Base-by-base conservation (phyloP, 169 alveolate species). In the Toxoplasma gondii region DNA sequence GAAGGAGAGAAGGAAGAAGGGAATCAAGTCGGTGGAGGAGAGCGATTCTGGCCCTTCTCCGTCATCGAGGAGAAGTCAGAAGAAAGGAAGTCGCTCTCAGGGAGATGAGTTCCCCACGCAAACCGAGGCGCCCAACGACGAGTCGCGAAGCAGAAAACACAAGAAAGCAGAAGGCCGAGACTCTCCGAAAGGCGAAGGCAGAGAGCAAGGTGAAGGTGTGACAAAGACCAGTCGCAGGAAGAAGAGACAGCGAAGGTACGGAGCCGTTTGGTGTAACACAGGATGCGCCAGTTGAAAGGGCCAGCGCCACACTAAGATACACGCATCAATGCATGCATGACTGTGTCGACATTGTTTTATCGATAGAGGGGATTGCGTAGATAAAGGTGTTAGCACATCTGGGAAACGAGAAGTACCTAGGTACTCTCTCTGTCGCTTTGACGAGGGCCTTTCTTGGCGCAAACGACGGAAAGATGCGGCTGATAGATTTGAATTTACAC, bases 131-230 rank as follows among this genome's bases (percentile, higher is more conserved):
- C 58, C 58, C 58, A 49, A 4, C 12, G 58, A 49, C 58, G 58
- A 4, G 4, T 7, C 58, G 12, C 58, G 12, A 12, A 49, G 58
- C 58, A 78, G n/a, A n/a, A 38, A 31, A 27, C 39, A n/a, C 45
- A 19, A n/a, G n/a, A 19, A 19, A 38, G 86, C 27, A 1, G 29
- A 17, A n/a, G 5, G 22, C 9, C 27, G 45, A 78, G 31, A n/a
- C 45, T n/a, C 86, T 41, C 12, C 1, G 86, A 78, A 9, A 78
- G n/a, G 43, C 49, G 38, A 69, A 69, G n/a, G n/a, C 49, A 27
- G n/a, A 78, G 86, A n/a, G 86, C 27, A 78, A 19, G 86, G 86
- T n/a, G 45, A 78, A 17, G 86, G n/a, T 34, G 39, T 16, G 86
- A 27, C 34, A 7, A 64, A 27, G 4, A 27, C 74, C 7, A 64